Percentiles rank a stretch among this genome's conserved stretches.
These are phyloP conservation scores for Elsinoe batatas DNA, from an alignment of 2,329 filamentous ascomycete species.

Conservation along the genomic window DNA sequence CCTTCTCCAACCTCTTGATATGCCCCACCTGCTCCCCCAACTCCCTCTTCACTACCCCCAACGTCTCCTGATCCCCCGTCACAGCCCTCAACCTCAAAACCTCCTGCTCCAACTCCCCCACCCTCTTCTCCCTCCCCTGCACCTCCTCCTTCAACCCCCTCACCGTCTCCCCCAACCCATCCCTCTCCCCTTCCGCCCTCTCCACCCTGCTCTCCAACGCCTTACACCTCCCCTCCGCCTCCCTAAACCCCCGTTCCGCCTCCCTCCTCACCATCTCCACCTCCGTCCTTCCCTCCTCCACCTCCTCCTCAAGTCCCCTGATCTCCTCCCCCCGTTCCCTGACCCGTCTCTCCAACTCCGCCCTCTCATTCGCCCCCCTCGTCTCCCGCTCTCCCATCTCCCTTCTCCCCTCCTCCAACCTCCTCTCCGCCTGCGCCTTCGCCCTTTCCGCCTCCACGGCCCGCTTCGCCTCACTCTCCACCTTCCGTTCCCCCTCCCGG, in stretches of 20 bases:
- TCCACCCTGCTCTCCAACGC: constrained; percentile 45
- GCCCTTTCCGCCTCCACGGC: constrained; percentile 47
- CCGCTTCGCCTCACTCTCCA: constrained; percentile 75
- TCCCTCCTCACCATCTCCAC: constrained; percentile 61
- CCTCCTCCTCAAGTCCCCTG: constrained; percentile 66
- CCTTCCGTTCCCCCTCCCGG: constrained; percentile 65
- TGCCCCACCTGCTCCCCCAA: constrained; percentile 87
- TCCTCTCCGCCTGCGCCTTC: constrained; percentile 42
- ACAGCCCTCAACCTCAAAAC: constrained; percentile 76
- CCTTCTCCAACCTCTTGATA: constrained; percentile 71
- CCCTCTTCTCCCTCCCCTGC: constrained; percentile 57
- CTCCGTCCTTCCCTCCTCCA: constrained; percentile 71
- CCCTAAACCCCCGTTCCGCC: constrained; percentile 47
- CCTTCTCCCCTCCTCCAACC: constrained; percentile 44
- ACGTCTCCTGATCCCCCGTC: constrained; percentile 74
- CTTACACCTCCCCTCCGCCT: constrained; percentile 51
- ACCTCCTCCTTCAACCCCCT: constrained; percentile 57
- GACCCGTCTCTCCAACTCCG: constrained; percentile 45
- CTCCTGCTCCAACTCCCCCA: constrained; percentile 70
- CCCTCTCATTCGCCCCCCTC: constrained; percentile 45
- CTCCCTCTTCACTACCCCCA: constrained; percentile 77
- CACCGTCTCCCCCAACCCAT: constrained; percentile 46
- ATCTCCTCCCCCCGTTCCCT: constrained; percentile 56
- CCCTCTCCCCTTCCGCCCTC: constrained; percentile 51
- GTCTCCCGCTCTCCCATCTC: constrained; percentile 48